These are phyloP conservation scores for Phyllostachys edulis DNA, from an alignment of 176 grass and related monocot genomes.

Conservation along the genomic window DNA sequence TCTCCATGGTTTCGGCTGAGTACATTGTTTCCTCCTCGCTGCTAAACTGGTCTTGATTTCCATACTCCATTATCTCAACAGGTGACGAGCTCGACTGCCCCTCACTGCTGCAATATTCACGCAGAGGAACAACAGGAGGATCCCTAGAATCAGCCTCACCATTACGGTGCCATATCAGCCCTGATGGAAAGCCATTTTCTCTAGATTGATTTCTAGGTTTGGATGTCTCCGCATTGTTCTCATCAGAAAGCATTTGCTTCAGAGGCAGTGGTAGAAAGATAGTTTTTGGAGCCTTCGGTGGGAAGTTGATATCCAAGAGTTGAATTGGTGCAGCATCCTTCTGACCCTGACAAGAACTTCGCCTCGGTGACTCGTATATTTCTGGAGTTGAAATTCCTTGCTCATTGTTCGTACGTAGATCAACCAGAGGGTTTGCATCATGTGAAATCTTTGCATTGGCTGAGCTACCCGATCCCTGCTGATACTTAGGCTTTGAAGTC, in stretches of 20 bases:
- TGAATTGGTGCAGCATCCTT: constrained; percentile 44
- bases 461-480: constrained; percentile 58
- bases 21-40: constrained; percentile 96
- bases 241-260: constrained; percentile 84
- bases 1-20: constrained; percentile 99
- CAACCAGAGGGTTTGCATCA: constrained; percentile 60
- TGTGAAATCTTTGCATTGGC: constrained; percentile 60
- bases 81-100: constrained; percentile 71
- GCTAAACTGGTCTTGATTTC: constrained; percentile 47
- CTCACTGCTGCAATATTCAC: constrained; percentile 52
- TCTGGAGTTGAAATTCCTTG: constrained; percentile 66
- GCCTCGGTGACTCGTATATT: constrained; percentile 68
- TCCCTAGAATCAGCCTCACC: constrained; percentile 40
- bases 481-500: constrained; percentile 49
- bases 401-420: constrained; percentile 55
- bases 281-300: constrained; percentile 63
- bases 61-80: constrained; percentile 37
- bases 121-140: constrained; percentile 26
- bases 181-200: constrained; percentile 46
- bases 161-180: constrained; percentile 49
- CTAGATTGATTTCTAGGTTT: constrained; percentile 48
- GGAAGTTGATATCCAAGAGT: constrained; percentile 61
- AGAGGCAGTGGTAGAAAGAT: constrained; percentile 81
- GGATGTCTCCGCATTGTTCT: constrained; percentile 50
- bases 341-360: constrained; percentile 49